Evolutionary conservation across 2,329 filamentous ascomycete genomes (phyloP).

Genomic region (Botrytis fabae): DNA sequence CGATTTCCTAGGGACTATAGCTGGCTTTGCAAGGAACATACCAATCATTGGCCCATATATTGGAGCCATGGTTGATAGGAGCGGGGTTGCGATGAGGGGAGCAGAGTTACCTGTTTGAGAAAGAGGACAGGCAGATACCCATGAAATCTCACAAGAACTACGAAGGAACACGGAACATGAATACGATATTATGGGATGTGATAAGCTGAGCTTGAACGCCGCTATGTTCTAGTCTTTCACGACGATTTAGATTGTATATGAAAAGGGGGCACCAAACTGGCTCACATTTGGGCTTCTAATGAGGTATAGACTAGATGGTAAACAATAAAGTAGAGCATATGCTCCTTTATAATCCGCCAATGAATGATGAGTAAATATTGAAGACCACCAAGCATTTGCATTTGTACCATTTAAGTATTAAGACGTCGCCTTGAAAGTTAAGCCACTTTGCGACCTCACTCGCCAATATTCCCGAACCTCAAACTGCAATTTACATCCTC

Average conservation of each 20-base stretch:
- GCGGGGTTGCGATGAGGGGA: conserved; percentile 69
- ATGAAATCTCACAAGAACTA: background rate
- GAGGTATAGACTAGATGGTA: conserved; percentile 16
- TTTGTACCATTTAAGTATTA: conserved; percentile 13
- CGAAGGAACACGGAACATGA: conserved; percentile 7
- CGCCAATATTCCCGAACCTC: conserved; percentile 9
- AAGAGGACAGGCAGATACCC: background rate
- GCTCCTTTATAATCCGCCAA: conserved; percentile 25
- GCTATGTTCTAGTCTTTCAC: background rate
- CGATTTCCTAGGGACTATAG: conserved; percentile 92
- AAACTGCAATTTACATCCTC: conserved; percentile 17
- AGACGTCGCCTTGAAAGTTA: background rate
- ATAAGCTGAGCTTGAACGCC: background rate
- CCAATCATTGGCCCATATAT: conserved; percentile 88
- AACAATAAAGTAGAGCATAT: conserved; percentile 25
- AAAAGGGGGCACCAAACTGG: background rate
- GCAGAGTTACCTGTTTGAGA: conserved; percentile 73
- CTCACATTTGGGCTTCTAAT: background rate
- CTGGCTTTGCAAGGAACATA: conserved; percentile 79
- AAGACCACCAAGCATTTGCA: background rate
- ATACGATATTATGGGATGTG: background rate
- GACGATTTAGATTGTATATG: conserved; percentile 12
- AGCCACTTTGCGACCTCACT: background rate
- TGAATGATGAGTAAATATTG: conserved; percentile 17
- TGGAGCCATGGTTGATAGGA: conserved; percentile 68